Conservation (phyloP, 2,329 filamentous ascomycete species). For the Cercospora citrullina region DNA sequence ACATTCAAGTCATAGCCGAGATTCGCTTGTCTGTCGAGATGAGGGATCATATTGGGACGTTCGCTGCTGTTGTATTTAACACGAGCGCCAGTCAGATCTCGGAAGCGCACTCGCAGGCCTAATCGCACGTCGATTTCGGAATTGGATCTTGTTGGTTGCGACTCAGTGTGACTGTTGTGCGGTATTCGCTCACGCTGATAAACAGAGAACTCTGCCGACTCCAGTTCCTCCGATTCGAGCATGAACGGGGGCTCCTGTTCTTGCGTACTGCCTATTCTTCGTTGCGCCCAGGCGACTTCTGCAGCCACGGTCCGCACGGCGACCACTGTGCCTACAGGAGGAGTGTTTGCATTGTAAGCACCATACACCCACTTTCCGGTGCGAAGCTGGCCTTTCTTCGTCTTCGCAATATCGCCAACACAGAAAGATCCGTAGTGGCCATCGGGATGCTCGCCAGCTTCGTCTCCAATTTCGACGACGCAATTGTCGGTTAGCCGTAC, state of each 20-base stretch:
- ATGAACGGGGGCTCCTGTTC: slow-evolving; percentile 32
- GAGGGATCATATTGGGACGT: slow-evolving; percentile 45
- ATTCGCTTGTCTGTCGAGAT: slow-evolving; percentile 50
- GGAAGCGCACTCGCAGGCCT: slow-evolving; percentile 53
- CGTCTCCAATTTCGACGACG: slow-evolving; percentile 54
- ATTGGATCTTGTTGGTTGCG: slow-evolving; percentile 33
- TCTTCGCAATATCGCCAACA: slow-evolving; percentile 53
- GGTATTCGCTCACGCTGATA: slow-evolving; percentile 44
- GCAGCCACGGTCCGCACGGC: slow-evolving; percentile 49
- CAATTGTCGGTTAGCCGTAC: slow-evolving; percentile 55
- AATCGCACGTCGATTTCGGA: slow-evolving; percentile 38
- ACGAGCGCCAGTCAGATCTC: slow-evolving; percentile 52
- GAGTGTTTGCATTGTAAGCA: slow-evolving; percentile 52
- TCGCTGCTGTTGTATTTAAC: slow-evolving; percentile 52
- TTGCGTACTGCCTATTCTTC: slow-evolving; percentile 34
- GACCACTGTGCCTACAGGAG: slow-evolving; percentile 55
- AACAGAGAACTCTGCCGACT: slow-evolving; percentile 44
- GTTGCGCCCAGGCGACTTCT: slow-evolving; percentile 55
- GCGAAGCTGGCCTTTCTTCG: slow-evolving; percentile 54
- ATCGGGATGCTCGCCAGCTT: slow-evolving; percentile 41
- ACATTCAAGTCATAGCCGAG: slow-evolving; percentile 61
- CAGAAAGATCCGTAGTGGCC: slow-evolving; percentile 38
- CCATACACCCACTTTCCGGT: slow-evolving; percentile 56
- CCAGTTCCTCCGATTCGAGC: slow-evolving; percentile 42
- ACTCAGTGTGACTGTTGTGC: background rate